Evolutionary conservation across 345 rosid genomes (phyloP).

Genomic region (Cardamine occulta): DNA sequence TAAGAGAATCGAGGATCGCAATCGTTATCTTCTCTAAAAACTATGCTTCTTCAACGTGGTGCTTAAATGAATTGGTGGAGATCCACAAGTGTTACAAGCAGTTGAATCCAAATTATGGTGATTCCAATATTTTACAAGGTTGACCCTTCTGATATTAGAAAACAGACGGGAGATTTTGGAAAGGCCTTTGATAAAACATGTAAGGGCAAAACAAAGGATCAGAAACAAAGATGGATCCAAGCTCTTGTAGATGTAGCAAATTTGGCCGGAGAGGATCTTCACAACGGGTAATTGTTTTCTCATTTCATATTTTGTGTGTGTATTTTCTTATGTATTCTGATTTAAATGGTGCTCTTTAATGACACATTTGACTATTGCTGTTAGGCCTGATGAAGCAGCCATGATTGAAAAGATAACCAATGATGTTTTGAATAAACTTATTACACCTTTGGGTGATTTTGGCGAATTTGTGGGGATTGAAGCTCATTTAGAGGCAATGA

Average conservation of each 20-base stretch:
- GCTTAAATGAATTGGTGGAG: slow-evolving; percentile 16
- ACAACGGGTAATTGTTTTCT: too few relatives aligned
- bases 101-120: neutral
- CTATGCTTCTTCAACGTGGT: slow-evolving; percentile 20
- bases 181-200: too few relatives aligned
- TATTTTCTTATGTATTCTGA: neutral
- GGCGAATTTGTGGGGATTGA: too few relatives aligned
- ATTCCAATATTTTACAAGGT: slow-evolving; percentile 26
- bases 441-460: too few relatives aligned
- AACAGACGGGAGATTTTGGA: too few relatives aligned
- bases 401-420: slow-evolving; percentile 28
- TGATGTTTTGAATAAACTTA: slow-evolving; percentile 21
- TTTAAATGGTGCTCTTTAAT: neutral
- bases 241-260: too few relatives aligned
- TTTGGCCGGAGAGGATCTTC: too few relatives aligned
- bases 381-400: neutral
- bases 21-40: slow-evolving; percentile 28
- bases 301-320: too few relatives aligned
- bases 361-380: neutral
- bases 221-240: neutral
- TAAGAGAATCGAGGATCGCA: neutral
- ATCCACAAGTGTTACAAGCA: slow-evolving; percentile 1
- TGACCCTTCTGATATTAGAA: neutral
- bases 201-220: neutral
- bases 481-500: too few relatives aligned